These are phyloP conservation scores for Straminergon stramineum DNA, from an alignment of 225 moss, liverwort and hornwort species.

Conservation along the genomic window DNA sequence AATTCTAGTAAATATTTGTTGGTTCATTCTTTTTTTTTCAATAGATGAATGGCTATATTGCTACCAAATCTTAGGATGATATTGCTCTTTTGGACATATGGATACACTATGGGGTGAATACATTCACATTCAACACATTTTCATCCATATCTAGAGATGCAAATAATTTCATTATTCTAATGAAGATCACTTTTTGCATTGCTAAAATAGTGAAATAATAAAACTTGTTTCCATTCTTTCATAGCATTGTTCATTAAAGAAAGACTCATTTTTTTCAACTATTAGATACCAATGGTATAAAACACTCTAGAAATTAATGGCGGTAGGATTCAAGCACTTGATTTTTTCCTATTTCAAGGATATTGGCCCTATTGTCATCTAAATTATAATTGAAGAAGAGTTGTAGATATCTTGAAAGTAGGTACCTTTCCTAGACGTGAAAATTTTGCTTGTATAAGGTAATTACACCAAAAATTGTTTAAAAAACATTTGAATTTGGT, in stretches of 20 bases:
- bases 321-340: not conserved
- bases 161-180: not conserved
- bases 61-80: not conserved
- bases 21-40: too few species aligned
- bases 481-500: not conserved
- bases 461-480: not conserved
- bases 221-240: too few species aligned
- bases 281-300: fast-evolving
- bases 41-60: not conserved
- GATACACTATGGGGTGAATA: not conserved
- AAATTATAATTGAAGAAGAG: not conserved
- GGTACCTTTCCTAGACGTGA: not conserved
- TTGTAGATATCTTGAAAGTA: not conserved
- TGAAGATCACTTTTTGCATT: not conserved
- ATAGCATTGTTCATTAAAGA: not conserved
- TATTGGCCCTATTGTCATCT: not conserved
- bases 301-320: not conserved
- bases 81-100: not conserved
- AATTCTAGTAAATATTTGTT: not conserved
- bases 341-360: not conserved
- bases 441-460: not conserved
- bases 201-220: not conserved
- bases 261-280: not conserved
- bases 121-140: not conserved
- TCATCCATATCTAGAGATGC: too few species aligned